phyloP scores from a whole-genome alignment of 140 eudicot genomes.

The Cichorium intybus region DNA sequence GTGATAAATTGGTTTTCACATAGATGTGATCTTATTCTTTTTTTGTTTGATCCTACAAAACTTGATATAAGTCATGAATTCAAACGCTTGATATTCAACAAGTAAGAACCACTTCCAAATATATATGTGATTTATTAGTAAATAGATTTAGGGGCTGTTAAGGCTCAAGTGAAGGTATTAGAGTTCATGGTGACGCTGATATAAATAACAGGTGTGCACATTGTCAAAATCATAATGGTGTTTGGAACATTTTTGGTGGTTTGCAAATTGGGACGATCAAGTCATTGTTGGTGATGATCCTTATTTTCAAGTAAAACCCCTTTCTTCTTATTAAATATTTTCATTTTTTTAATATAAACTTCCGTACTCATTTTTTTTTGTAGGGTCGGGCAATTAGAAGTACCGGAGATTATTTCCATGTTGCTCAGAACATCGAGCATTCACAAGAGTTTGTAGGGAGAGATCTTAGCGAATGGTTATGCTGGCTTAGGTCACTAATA shows the following conservation, averaged over 20 bases:
- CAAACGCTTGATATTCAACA: too few relatives aligned
- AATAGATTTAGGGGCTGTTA: too few relatives aligned
- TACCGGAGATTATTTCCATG: constrained; percentile 97
- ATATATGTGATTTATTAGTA: too few relatives aligned
- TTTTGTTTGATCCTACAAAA: too few relatives aligned
- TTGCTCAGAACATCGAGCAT: constrained; percentile 96
- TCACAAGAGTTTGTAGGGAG: constrained; percentile 95
- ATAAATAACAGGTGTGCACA: constrained; percentile 95
- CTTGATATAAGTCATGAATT: too few relatives aligned
- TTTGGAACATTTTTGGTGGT: constrained; percentile 96
- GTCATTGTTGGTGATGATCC: constrained; percentile 98
- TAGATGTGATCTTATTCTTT: too few relatives aligned
- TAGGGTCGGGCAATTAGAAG: constrained; percentile 96
- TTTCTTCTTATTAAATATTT: background rate
- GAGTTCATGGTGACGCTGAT: constrained; percentile 89
- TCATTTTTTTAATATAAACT: too few relatives aligned
- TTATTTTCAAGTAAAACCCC: constrained; percentile 79
- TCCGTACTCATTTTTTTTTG: constrained; percentile 1
- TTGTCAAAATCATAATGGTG: constrained; percentile 70
- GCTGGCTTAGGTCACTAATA: constrained; percentile 85
- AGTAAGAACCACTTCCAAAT: too few relatives aligned
- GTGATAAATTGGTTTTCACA: too few relatives aligned
- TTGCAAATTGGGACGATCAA: constrained; percentile 95
- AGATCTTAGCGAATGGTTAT: constrained; percentile 84
- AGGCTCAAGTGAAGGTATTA: too few relatives aligned